phyloP scores from a whole-genome alignment of 2,329 filamentous ascomycete genomes.

The Cadophora sp. region DNA sequence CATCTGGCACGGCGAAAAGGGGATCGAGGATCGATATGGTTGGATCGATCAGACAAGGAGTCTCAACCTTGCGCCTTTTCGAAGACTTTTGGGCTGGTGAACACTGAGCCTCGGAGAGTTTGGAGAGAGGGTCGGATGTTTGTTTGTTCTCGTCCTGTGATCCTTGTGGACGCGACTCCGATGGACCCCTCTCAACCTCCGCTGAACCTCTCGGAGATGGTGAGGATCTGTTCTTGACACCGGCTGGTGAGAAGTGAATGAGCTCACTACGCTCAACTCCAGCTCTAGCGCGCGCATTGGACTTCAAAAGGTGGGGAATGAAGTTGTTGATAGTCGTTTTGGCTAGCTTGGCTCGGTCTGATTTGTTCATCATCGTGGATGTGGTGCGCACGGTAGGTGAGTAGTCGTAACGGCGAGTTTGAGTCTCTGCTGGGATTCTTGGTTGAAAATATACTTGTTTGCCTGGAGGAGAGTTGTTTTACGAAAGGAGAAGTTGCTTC shows the following conservation, averaged over 20 bases:
- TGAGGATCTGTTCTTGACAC: background rate
- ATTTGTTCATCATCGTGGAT: constrained; percentile 27
- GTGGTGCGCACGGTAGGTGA: background rate
- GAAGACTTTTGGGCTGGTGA: background rate
- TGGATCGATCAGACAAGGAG: background rate
- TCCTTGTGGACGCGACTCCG: background rate
- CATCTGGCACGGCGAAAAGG: background rate
- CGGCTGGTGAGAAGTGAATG: constrained; percentile 27
- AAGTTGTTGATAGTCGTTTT: constrained; percentile 38
- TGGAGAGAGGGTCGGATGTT: too few relatives aligned
- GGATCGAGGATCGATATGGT: background rate
- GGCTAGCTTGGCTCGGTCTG: constrained; percentile 33
- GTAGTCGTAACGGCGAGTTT: background rate
- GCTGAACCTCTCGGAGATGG: background rate
- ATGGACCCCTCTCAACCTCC: background rate
- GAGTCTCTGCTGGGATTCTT: background rate
- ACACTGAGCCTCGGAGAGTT: too few relatives aligned
- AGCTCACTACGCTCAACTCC: constrained; percentile 31
- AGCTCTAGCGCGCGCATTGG: constrained; percentile 25
- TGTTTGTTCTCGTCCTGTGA: too few relatives aligned
- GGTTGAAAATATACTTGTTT: background rate
- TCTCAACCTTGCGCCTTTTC: background rate
- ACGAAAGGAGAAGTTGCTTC: background rate
- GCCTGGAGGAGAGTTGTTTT: background rate
- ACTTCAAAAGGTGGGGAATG: constrained; percentile 35